Evolutionary conservation across 352 stramenopile species (phyloP).

Genomic region (Globisporangium abappressorium): DNA sequence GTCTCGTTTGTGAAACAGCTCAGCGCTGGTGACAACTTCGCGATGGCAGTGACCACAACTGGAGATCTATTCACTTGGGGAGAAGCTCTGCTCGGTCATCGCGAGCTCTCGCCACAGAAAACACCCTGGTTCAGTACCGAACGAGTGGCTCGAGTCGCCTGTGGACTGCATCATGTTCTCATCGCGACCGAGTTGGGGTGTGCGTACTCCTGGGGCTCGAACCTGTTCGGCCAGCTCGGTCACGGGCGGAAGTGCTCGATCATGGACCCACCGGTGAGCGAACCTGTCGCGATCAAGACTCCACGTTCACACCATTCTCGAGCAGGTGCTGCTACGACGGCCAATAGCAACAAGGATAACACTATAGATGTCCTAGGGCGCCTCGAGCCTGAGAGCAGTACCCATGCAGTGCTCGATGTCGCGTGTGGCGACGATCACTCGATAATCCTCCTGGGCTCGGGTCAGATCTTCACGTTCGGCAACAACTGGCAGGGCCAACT

Average conservation of each 20-base stretch:
- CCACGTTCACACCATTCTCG: not conserved
- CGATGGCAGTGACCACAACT: conserved; percentile 29
- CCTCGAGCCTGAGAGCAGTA: not conserved
- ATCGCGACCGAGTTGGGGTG: conserved; percentile 22
- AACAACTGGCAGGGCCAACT: conserved; percentile 77
- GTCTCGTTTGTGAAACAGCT: conserved; percentile 32
- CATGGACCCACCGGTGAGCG: conserved; percentile 18
- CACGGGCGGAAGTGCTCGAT: conserved; percentile 20
- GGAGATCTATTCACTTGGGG: conserved; percentile 42
- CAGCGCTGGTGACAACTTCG: conserved; percentile 32
- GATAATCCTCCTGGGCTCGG: conserved; percentile 46
- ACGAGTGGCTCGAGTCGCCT: conserved; percentile 34
- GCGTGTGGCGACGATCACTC: conserved; percentile 67
- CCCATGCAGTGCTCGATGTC: conserved; percentile 32
- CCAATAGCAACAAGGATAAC: not conserved
- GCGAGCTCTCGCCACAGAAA: conserved; percentile 17
- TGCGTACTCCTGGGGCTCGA: conserved; percentile 63
- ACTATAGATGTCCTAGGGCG: not conserved
- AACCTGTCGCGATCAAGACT: conserved; percentile 18
- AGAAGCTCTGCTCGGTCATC: conserved; percentile 6
- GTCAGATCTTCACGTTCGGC: conserved; percentile 50
- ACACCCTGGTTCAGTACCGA: conserved; percentile 21
- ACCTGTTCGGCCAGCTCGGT: conserved; percentile 67
- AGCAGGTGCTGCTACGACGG: not conserved
- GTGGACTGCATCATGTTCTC: conserved; percentile 43